A percentile compares a stretch with the other conserved stretches of the same genome.
Evolutionary conservation across 257 asterid genomes (phyloP).

Genomic region (Scutellaria galericulata): DNA sequence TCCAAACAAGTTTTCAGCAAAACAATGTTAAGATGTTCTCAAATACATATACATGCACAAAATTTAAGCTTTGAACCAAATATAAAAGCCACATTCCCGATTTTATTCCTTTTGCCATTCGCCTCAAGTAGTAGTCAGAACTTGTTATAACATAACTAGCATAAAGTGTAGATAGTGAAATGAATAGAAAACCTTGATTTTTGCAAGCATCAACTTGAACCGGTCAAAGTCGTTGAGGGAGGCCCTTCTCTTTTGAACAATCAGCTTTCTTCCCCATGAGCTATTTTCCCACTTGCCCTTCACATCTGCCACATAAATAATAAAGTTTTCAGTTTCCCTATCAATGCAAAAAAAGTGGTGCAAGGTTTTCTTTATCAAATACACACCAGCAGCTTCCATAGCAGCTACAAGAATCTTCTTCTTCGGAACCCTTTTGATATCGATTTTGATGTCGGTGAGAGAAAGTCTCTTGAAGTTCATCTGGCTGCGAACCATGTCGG

Average conservation of each 20-base stretch:
- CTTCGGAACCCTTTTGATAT: slow-evolving; percentile 80
- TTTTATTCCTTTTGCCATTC: no score
- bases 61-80: no score
- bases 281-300: slow-evolving; percentile 89
- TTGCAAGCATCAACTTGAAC: slow-evolving; percentile 88
- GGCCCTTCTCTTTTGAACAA: slow-evolving; percentile 91
- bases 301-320: slow-evolving; percentile 58
- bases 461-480: slow-evolving; percentile 93
- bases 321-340: not conserved
- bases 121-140: not conserved
- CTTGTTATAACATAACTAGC: not conserved
- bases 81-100: not conserved
- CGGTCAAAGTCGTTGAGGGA: slow-evolving; percentile 79
- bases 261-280: slow-evolving; percentile 95
- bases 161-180: not conserved
- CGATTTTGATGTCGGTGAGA: slow-evolving; percentile 84
- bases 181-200: slow-evolving; percentile 67
- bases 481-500: slow-evolving; percentile 91
- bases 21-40: no score
- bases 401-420: slow-evolving; percentile 91
- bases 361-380: not conserved
- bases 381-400: slow-evolving; percentile 92
- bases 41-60: no score
- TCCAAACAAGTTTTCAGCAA: not conserved
- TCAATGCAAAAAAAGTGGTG: not conserved